Base-by-base conservation (phyloP, 2,329 filamentous ascomycete genomes). In the Cyanodermella asteris region DNA sequence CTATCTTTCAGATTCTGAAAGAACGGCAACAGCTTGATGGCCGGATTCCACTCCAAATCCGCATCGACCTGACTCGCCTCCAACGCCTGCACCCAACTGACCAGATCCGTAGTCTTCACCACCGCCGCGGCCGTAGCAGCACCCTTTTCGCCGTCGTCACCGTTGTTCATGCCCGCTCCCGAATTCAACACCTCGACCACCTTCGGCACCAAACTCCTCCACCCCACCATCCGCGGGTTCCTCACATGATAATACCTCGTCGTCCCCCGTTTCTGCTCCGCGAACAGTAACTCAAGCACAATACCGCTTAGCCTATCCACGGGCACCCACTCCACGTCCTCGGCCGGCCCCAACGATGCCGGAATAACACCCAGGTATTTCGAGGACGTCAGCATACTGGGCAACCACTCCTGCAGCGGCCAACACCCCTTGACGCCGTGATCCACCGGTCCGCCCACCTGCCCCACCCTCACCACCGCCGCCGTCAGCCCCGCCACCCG, bases 401-500 rank as follows among this genome's bases (percentile, higher is more conserved):
- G 64, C 3, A 70, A 36, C 57, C 61, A 69, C 32, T 71, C 65
- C 6, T 60, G 50, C 14, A 42, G 46, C 31, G 64, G 67, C 65
- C 65, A 71, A 16, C 37, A 33, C 0, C 63, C 63, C n/a, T 37
- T 36, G 4, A 10, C 12, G 0, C 56, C 51, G 0, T 56, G 56
- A n/a, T n/a, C n/a, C 1, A 36, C 28, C 5, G 35, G 31, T 4
- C 38, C 38, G 6, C 32, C 35, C 13, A 40, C 31, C 22, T 40
- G 38, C 7, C 38, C 38, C 4, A 40, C 31, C 9, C 36, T 26
- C 5, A 34, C 14, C 5, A 40, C 24, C 4, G 31, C 21, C 6
- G 24, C 26, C 5, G 30, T 17, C 3, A 34, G 19, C 3, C 23
- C 22, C 3, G 25, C 28, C 25, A 13, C 20, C 2, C 16, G 12